Evolutionary conservation across 2,329 filamentous ascomycete species (phyloP).

Genomic region (Sclerotiophoma versabilis): DNA sequence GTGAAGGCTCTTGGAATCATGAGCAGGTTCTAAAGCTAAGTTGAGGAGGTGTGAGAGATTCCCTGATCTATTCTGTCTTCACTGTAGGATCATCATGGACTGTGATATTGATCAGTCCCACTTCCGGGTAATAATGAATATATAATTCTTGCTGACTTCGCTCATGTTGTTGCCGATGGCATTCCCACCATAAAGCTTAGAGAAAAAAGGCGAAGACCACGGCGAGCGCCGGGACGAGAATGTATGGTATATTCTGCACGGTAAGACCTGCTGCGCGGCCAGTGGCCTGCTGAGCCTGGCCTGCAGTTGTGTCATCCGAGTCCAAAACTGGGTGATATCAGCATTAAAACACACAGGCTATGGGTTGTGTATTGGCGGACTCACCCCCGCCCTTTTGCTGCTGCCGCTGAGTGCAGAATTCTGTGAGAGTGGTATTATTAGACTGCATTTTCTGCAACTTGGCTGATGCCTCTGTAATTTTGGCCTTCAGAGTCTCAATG

Average conservation of each 20-base stretch:
- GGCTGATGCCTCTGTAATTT: slow-evolving; percentile 28
- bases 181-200: slow-evolving; percentile 5
- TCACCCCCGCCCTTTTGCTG: slow-evolving; percentile 23
- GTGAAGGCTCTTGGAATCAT: no score
- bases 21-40: no score
- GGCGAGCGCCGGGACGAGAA: slow-evolving; percentile 25
- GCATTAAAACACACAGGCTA: not conserved
- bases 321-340: not conserved
- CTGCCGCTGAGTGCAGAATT: slow-evolving; percentile 28
- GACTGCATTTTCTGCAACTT: slow-evolving; percentile 32
- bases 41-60: no score
- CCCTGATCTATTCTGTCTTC: no score
- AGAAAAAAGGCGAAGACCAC: slow-evolving; percentile 26
- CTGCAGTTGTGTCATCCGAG: not conserved
- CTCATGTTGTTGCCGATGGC: not conserved
- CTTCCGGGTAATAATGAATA: no score
- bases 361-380: not conserved
- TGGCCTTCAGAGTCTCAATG: slow-evolving; percentile 30
- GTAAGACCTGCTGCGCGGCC: slow-evolving; percentile 21
- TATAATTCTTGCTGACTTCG: not conserved
- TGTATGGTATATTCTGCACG: slow-evolving; percentile 23
- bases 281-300: slow-evolving; percentile 12
- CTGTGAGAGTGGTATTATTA: slow-evolving; percentile 41
- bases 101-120: no score
- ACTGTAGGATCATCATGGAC: no score